Base-by-base conservation (phyloP, 495 filamentous ascomycete species). In the Xylaria sp. region DNA sequence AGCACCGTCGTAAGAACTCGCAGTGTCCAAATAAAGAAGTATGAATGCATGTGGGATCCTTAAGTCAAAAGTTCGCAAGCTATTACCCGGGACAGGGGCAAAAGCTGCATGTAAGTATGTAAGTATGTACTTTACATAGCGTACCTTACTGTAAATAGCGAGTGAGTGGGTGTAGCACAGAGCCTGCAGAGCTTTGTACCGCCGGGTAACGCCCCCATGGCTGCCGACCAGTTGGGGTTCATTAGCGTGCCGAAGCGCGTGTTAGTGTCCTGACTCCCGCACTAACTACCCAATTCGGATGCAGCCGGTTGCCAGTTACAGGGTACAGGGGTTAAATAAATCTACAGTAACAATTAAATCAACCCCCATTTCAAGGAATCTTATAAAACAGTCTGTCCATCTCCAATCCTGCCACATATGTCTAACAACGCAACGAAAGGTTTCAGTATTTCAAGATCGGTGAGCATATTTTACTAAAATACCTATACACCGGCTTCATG, bases 221-320 rank as follows among this genome's bases (percentile, higher is more conserved):
- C 50, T 53, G 50, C 50, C 21, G 58, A 37, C n/a, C 61, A 3
- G 7, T 8, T 37, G 35, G 35, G 35, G 3, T 8, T 37, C 3
- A 21, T 65, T 66, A 37, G 63, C 46, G 44, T 55, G 64, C 35
- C 64, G 29, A 40, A 46, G 44, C 48, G 44, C 24, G 46, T 40
- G 7, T 35, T 67, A 67, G 46, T 37, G 48, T 6, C 46, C 46
- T 41, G 3, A 11, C 8, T 37, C 3, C 35, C 35, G 8, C 35
- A 11, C 44, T 46, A 46, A 14, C 11, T 46, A 11, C 44, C 44
- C 44, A 2, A n/a, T 46, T 15, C 44, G 12, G 11, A 46, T 15
- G 44, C 14, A 5, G 4, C 3, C 19, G 5, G 17, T 9, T 50
- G 21, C 40, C 1, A 6, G 3, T 41, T 8, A 41, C 40, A 41